A percentile compares a stretch with the other conserved stretches of the same genome.
phyloP scores from a whole-genome alignment of 1,284 basidiomycete genomes.

The Apiotrichum sp. region DNA sequence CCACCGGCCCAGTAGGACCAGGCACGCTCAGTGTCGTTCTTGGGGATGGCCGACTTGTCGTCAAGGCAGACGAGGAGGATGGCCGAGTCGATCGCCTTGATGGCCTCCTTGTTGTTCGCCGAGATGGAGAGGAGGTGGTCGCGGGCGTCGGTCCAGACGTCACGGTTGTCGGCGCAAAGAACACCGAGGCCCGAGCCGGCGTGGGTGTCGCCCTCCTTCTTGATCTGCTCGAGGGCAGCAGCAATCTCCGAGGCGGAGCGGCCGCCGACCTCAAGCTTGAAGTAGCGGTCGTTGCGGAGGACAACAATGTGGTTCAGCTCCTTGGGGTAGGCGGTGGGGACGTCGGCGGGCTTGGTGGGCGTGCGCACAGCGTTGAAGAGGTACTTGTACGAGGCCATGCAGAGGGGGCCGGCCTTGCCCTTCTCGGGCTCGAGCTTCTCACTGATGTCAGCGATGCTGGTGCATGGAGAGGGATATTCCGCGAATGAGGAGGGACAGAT shows the following conservation, averaged over 20 bases:
- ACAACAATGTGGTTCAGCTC: constrained; percentile 76
- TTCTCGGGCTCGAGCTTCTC: constrained; percentile 84
- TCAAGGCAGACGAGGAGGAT: constrained; percentile 85
- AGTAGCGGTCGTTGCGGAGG: constrained; percentile 86
- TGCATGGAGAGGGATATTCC: no score
- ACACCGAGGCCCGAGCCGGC: constrained; percentile 66
- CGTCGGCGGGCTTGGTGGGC: constrained; percentile 77
- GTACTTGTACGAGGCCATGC: constrained; percentile 94
- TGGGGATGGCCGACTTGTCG: constrained; percentile 40
- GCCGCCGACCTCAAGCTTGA: constrained; percentile 64
- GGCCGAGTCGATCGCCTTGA: constrained; percentile 81
- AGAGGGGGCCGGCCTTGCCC: constrained; percentile 72
- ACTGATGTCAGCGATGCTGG: constrained; percentile 43
- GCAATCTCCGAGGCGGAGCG: constrained; percentile 68
- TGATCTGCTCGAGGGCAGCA: constrained; percentile 72
- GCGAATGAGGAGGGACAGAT: no score
- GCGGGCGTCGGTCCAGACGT: constrained; percentile 81
- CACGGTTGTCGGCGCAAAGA: constrained; percentile 81
- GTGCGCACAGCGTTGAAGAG: constrained; percentile 89
- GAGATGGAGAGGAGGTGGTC: constrained; percentile 58
- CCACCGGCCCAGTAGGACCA: constrained; percentile 88
- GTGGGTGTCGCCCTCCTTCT: constrained; percentile 58
- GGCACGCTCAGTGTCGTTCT: constrained; percentile 61
- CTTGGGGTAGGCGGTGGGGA: constrained; percentile 73
- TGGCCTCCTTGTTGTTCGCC: constrained; percentile 58